phyloP scores from a whole-genome alignment of 1,284 basidiomycete genomes.

The Mycocalia duriaeana region DNA sequence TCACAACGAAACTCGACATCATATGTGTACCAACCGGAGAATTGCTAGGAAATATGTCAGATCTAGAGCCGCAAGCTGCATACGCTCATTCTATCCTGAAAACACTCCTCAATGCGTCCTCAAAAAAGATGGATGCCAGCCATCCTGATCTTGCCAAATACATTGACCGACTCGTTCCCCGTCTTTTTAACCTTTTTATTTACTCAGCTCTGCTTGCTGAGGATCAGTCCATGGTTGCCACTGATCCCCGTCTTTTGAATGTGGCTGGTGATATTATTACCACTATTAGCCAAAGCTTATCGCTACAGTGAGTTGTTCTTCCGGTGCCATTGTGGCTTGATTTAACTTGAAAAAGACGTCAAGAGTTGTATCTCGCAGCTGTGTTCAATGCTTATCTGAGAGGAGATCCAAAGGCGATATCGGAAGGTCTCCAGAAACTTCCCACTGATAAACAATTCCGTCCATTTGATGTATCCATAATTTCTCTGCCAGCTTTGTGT shows the following conservation, averaged over 20 bases:
- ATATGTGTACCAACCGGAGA: constrained; percentile 43
- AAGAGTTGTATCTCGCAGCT: constrained; percentile 47
- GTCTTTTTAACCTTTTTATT: constrained; percentile 69
- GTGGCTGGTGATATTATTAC: constrained; percentile 64
- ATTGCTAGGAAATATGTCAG: constrained; percentile 10
- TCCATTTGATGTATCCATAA: constrained; percentile 40
- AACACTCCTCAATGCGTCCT: constrained; percentile 60
- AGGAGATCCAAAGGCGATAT: constrained; percentile 51
- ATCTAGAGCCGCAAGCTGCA: constrained; percentile 59
- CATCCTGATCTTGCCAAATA: constrained; percentile 77
- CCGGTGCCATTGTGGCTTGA: constrained; percentile 3
- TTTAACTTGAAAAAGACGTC: constrained; percentile 37
- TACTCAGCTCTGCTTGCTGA: constrained; percentile 43
- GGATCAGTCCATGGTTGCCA: constrained; percentile 36
- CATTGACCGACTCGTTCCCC: constrained; percentile 67
- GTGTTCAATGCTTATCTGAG: constrained; percentile 58
- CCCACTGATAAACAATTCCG: constrained; percentile 32
- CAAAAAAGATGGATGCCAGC: constrained; percentile 55
- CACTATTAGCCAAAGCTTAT: constrained; percentile 62
- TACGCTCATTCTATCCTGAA: constrained; percentile 82
- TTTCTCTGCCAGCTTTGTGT: constrained; percentile 1
- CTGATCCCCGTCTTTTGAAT: constrained; percentile 62
- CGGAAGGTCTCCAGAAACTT: constrained; percentile 48
- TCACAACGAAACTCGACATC: constrained; percentile 78
- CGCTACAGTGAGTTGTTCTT: constrained; percentile 51